Evolutionary conservation across 2,329 filamentous ascomycete genomes (phyloP).

Genomic region (Sporothrix phasma): DNA sequence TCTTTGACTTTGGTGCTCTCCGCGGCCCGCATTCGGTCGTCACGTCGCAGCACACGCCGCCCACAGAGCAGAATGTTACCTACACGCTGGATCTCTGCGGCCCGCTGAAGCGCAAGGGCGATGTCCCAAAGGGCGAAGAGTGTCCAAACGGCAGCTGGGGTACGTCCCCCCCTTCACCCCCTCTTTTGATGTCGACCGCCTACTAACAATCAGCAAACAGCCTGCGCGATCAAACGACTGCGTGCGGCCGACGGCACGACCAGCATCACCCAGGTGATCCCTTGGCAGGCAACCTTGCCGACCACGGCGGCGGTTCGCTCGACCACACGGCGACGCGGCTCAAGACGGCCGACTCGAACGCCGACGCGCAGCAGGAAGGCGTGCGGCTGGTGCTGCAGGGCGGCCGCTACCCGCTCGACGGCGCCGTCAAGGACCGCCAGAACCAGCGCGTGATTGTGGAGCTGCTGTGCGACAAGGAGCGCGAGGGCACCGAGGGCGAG

Average conservation of each 20-base stretch:
- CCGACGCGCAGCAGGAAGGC: conserved; percentile 61
- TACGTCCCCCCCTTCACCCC: conserved; percentile 26
- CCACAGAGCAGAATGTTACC: conserved; percentile 58
- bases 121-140: conserved; percentile 43
- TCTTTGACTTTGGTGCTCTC: conserved; percentile 55
- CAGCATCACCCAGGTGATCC: conserved; percentile 47
- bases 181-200: background rate
- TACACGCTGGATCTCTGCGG: conserved; percentile 73
- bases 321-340: conserved; percentile 59
- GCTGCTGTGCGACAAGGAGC: conserved; percentile 67
- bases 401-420: conserved; percentile 45
- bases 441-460: conserved; percentile 71
- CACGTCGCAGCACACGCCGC: conserved; percentile 43
- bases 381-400: conserved; percentile 58
- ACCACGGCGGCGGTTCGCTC: conserved; percentile 47
- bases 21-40: conserved; percentile 60
- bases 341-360: conserved; percentile 51
- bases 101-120: conserved; percentile 52
- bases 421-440: conserved; percentile 33
- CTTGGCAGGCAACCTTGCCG: conserved; percentile 65
- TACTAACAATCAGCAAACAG: conserved; percentile 31
- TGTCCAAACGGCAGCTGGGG: conserved; percentile 63
- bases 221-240: conserved; percentile 62
- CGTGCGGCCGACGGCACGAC: conserved; percentile 39
- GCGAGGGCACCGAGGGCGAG: conserved; percentile 65